Percentiles rank a stretch among this genome's conserved stretches.
Evolutionary conservation across 345 rosid species (phyloP).

Genomic region (Citrus australasica): DNA sequence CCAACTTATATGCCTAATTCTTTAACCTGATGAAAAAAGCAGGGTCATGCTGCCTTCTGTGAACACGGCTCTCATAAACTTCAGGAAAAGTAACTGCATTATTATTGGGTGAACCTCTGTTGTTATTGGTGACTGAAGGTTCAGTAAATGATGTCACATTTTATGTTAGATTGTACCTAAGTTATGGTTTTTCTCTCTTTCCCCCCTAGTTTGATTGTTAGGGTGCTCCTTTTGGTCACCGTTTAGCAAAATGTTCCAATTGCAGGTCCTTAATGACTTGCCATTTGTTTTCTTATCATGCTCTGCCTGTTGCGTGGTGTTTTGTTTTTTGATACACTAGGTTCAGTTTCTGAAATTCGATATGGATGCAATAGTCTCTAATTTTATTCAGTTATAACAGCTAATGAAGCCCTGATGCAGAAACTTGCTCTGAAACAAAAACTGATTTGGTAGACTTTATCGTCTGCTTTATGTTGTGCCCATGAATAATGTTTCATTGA

Average conservation of each 20-base stretch:
- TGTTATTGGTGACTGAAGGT: slow-evolving; percentile 34
- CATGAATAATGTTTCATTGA: too few species aligned
- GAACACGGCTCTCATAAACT: slow-evolving; percentile 22
- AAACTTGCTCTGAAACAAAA: too few species aligned
- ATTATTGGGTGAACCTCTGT: slow-evolving; percentile 60
- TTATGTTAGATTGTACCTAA: background rate
- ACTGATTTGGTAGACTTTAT: too few species aligned
- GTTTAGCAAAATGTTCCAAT: background rate
- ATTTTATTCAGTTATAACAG: background rate
- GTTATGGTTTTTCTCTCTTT: background rate
- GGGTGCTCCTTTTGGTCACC: background rate
- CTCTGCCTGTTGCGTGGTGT: background rate
- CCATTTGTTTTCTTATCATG: background rate
- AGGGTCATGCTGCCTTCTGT: slow-evolving; percentile 31
- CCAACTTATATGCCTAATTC: background rate
- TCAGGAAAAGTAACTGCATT: slow-evolving; percentile 37
- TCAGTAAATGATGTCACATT: slow-evolving; percentile 49
- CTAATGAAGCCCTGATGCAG: background rate
- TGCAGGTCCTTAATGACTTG: background rate
- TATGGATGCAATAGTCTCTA: background rate
- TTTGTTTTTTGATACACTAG: background rate
- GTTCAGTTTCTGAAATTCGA: background rate
- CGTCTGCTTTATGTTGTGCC: too few species aligned
- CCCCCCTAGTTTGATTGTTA: background rate
- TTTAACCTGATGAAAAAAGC: slow-evolving; percentile 40